Evolutionary conservation across 805 yeast genomes (phyloP).

Genomic region (Nakazawaea wyomingensis): DNA sequence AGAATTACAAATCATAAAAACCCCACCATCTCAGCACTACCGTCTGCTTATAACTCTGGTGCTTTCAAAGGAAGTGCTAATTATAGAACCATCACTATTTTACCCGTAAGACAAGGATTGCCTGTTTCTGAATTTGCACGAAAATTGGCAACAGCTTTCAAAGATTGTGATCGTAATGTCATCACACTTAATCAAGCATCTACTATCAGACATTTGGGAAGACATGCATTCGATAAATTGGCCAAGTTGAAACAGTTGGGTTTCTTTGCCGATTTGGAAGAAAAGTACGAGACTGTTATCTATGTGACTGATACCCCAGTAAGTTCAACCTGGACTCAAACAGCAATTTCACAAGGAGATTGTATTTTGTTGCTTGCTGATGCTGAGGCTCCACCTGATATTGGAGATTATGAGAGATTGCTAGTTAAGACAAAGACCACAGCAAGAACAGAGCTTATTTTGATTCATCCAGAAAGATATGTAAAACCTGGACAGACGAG

Average conservation of each 20-base stretch:
- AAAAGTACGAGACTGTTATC: conserved; percentile 78
- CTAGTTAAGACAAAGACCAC: conserved; percentile 72
- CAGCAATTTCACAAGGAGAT: conserved; percentile 93
- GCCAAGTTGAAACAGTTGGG: conserved; percentile 85
- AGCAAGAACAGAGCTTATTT: conserved; percentile 80
- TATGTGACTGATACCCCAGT: conserved; percentile 85
- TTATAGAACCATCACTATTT: conserved; percentile 77
- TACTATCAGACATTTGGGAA: conserved; percentile 73
- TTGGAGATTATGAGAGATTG: conserved; percentile 83
- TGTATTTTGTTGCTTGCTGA: conserved; percentile 87
- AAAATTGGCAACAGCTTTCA: conserved; percentile 63
- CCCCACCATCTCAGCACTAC: conserved; percentile 25
- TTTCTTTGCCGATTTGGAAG: conserved; percentile 86
- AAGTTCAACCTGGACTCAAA: conserved; percentile 82
- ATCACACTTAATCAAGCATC: conserved; percentile 81
- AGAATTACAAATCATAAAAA: conserved; percentile 8
- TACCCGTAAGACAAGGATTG: conserved; percentile 76
- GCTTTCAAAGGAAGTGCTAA: conserved; percentile 33
- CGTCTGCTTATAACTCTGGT: conserved; percentile 13
- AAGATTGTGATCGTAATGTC: conserved; percentile 66
- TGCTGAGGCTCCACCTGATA: conserved; percentile 62
- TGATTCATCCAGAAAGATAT: conserved; percentile 75
- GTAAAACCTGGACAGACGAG: conserved; percentile 85
- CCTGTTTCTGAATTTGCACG: conserved; percentile 86
- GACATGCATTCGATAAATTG: conserved; percentile 87